Conservation (phyloP, 495 filamentous ascomycete species). For the Daldinia vernicosa region DNA sequence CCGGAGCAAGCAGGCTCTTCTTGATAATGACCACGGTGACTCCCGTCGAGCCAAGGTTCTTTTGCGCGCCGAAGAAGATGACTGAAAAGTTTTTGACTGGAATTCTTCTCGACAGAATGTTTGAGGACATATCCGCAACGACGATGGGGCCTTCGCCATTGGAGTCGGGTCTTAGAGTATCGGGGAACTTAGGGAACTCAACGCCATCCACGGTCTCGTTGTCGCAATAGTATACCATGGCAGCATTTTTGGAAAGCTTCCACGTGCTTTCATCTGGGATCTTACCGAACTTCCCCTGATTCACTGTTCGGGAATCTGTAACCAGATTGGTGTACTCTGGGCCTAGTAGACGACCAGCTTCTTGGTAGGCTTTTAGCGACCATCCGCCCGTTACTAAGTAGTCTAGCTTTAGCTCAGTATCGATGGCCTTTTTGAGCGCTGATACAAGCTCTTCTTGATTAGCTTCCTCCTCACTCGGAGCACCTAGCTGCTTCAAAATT, state of each 20-base stretch:
- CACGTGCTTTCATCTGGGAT: constrained; percentile 81
- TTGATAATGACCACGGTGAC: constrained; percentile 84
- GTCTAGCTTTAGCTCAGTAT: constrained; percentile 77
- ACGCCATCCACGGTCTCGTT: constrained; percentile 97
- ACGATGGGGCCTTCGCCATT: constrained; percentile 71
- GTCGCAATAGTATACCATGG: constrained; percentile 91
- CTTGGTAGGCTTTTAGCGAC: constrained; percentile 91
- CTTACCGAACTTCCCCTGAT: constrained; percentile 85
- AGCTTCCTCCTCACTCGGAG: constrained; percentile 60
- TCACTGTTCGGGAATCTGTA: constrained; percentile 71
- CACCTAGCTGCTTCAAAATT: constrained; percentile 49
- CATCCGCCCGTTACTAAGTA: constrained; percentile 94
- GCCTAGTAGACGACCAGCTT: constrained; percentile 79
- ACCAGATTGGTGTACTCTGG: constrained; percentile 81
- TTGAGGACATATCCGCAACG: constrained; percentile 88
- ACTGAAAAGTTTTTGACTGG: constrained; percentile 77
- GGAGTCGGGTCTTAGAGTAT: constrained; percentile 62
- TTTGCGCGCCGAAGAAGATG: constrained; percentile 86
- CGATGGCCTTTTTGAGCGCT: constrained; percentile 68
- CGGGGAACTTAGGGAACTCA: constrained; percentile 85
- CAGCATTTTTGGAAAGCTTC: constrained; percentile 77
- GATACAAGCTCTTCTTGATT: constrained; percentile 66
- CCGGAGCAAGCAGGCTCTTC: constrained; percentile 76
- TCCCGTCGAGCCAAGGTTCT: constrained; percentile 88
- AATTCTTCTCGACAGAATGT: constrained; percentile 69